phyloP scores from a whole-genome alignment of 2,329 filamentous ascomycete genomes.

The Monosporascus sp. region DNA sequence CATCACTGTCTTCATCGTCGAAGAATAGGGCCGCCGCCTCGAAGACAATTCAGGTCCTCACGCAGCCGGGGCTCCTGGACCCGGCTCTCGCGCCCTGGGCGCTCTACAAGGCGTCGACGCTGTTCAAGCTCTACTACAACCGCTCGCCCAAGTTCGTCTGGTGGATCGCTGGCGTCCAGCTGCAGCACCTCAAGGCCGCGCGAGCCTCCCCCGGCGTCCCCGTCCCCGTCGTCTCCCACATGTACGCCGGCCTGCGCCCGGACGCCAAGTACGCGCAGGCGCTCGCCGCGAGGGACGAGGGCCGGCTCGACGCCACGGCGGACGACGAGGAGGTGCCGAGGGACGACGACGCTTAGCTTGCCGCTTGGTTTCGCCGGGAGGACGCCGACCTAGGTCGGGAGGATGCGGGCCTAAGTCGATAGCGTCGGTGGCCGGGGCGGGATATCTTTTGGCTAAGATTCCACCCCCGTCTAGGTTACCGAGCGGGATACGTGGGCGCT shows the following conservation, averaged over 20 bases:
- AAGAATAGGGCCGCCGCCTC: constrained; percentile 7
- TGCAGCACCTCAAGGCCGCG: constrained; percentile 42
- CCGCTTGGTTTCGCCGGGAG: too few species aligned
- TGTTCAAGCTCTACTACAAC: constrained; percentile 36
- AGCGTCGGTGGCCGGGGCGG: too few species aligned
- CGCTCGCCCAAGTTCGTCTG: constrained; percentile 33
- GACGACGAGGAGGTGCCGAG: constrained; percentile 9
- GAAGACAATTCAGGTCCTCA: constrained; percentile 26
- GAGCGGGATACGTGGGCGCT: too few species aligned
- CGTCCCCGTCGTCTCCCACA: constrained; percentile 29
- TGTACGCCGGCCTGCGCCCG: constrained; percentile 21
- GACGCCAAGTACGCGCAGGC: constrained; percentile 21
- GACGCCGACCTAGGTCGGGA: too few species aligned
- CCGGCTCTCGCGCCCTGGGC: constrained; percentile 37
- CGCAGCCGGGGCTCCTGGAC: constrained; percentile 18
- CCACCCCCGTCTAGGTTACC: neutral
- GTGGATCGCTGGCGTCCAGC: constrained; percentile 43
- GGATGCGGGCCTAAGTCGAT: too few species aligned
- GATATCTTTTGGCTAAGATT: neutral
- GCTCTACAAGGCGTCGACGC: constrained; percentile 44
- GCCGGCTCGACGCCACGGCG: constrained; percentile 5
- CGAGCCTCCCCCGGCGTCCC: constrained; percentile 16
- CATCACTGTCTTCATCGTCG: too few species aligned
- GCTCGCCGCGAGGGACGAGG: constrained; percentile 14
- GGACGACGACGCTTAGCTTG: constrained; percentile 12